These are phyloP conservation scores for Alternaria sp. DNA, from an alignment of 2,329 filamentous ascomycete species.

Conservation along the genomic window DNA sequence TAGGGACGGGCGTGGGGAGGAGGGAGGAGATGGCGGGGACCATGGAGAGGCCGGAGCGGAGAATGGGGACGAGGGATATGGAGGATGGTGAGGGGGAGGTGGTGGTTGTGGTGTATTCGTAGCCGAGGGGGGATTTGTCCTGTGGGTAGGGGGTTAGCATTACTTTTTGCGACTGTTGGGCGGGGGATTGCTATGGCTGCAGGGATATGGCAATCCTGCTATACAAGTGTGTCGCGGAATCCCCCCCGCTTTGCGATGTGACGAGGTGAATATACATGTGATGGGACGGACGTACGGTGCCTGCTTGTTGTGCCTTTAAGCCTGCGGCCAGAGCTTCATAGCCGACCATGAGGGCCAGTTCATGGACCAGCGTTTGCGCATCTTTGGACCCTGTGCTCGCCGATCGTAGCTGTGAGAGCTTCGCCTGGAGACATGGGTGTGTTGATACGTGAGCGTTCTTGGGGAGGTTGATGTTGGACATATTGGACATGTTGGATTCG, in stretches of 20 bases:
- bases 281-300: constrained; percentile 65
- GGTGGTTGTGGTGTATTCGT: constrained; percentile 72
- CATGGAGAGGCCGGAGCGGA: constrained; percentile 93
- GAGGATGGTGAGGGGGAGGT: constrained; percentile 70
- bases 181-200: background rate
- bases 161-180: background rate
- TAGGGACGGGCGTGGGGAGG: constrained; percentile 78
- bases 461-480: constrained; percentile 54
- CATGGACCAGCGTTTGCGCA: constrained; percentile 82
- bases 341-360: constrained; percentile 83
- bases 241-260: background rate
- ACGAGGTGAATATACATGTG: background rate
- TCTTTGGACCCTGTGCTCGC: constrained; percentile 73
- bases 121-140: constrained; percentile 81
- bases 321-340: constrained; percentile 78
- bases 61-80: constrained; percentile 86
- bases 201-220: constrained; percentile 6
- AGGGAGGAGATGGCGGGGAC: constrained; percentile 84
- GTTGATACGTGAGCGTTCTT: constrained; percentile 75
- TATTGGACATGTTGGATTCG: constrained; percentile 35
- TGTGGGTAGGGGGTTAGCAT: constrained; percentile 48
- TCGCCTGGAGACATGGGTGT: constrained; percentile 86
- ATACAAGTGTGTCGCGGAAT: background rate
- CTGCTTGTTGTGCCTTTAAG: constrained; percentile 65
- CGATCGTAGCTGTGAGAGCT: constrained; percentile 88